These are phyloP conservation scores for Cubamyces sp. DNA, from an alignment of 768 basidiomycete species.

Conservation along the genomic window DNA sequence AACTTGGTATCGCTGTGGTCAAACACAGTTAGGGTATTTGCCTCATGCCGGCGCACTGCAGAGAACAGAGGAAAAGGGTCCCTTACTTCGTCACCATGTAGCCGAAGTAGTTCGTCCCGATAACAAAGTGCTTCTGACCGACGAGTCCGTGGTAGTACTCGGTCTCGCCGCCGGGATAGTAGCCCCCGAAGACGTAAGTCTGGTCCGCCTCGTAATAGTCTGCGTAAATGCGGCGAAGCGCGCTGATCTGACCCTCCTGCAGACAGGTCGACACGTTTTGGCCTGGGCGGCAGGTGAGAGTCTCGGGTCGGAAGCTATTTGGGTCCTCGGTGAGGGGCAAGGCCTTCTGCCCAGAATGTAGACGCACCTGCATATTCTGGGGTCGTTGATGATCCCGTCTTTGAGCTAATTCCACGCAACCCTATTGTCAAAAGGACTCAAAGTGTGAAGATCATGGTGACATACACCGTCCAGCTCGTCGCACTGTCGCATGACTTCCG, in stretches of 20 bases:
- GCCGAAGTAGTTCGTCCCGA: constrained; percentile 21
- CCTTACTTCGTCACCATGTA: constrained; percentile 32
- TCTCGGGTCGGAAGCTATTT: constrained; percentile 34
- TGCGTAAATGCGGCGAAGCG: constrained; percentile 33
- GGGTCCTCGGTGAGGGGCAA: neutral
- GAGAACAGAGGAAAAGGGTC: neutral
- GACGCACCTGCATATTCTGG: constrained; percentile 28
- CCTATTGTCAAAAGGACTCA: neutral
- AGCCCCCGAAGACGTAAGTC: constrained; percentile 31
- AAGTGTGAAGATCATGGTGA: neutral
- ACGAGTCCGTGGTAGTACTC: constrained; percentile 26
- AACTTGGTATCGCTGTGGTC: constrained; percentile 28
- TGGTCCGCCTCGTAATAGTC: constrained; percentile 34
- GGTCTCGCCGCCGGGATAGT: constrained; percentile 35
- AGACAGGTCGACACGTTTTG: constrained; percentile 34
- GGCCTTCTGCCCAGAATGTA: neutral
- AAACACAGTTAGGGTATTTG: neutral
- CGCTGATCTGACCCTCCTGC: constrained; percentile 32
- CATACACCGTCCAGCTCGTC: constrained; percentile 37
- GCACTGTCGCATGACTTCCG: constrained; percentile 39
- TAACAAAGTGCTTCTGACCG: constrained; percentile 20
- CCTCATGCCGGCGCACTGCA: neutral
- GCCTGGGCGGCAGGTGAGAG: constrained; percentile 32
- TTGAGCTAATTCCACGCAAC: constrained; percentile 16
- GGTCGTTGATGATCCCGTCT: constrained; percentile 37